Percentiles rank a stretch among this genome's conserved stretches.
Evolutionary conservation across 1,284 basidiomycete genomes (phyloP).

Genomic region (Ceratobasidium sp.): DNA sequence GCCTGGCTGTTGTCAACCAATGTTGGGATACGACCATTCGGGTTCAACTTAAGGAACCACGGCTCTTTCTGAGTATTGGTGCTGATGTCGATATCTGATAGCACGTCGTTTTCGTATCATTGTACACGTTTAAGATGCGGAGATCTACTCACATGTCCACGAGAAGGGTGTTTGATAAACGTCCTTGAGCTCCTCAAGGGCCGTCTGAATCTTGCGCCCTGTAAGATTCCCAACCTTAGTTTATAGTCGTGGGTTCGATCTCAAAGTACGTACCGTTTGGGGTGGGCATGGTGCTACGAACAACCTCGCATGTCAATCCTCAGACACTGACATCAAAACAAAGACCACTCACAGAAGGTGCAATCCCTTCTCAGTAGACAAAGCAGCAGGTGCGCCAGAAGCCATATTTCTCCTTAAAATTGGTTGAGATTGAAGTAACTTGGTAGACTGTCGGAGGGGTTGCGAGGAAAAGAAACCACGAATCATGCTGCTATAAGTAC

Average conservation of each 20-base stretch:
- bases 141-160: conserved; percentile 32
- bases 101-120: neutral
- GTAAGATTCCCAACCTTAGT: neutral
- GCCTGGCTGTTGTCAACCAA: conserved; percentile 36
- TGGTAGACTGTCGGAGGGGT: neutral
- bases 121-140: too few species aligned
- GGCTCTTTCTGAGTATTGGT: conserved; percentile 37
- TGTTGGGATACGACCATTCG: conserved; percentile 34
- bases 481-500: conserved; percentile 12
- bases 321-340: neutral
- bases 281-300: conserved; percentile 27
- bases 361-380: conserved; percentile 27
- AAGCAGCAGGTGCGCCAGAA: conserved; percentile 14
- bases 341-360: conserved; percentile 22
- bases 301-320: neutral
- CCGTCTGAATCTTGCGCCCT: conserved; percentile 34
- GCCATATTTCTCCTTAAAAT: conserved; percentile 2
- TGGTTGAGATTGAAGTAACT: neutral
- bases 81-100: conserved; percentile 37
- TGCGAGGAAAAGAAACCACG: conserved; percentile 8
- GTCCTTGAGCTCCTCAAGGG: conserved; percentile 30
- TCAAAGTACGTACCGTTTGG: conserved; percentile 19
- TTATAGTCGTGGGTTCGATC: neutral
- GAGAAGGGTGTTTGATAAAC: conserved; percentile 30
- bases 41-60: conserved; percentile 33